Base-by-base conservation (phyloP, 169 alveolate genomes). In the Plasmodium malariae region DNA sequence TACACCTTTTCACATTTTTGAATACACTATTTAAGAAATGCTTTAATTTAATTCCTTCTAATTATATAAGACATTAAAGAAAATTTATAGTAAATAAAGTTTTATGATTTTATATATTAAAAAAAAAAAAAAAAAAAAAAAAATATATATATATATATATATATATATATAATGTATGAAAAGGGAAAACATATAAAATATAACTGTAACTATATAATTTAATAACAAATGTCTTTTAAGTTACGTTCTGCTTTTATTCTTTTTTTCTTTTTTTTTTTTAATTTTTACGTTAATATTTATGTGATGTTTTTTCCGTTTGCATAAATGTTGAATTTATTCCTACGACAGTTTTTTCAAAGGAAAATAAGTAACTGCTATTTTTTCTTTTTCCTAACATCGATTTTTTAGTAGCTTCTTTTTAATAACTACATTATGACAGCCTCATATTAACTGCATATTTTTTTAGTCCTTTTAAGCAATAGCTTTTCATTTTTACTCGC, bases 81-180 rank as follows among this genome's bases (percentile, higher is more conserved):
- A 21, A 59, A 59, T 19, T 59, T 7, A 59, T 59, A 19, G 11
- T 59, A 21, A 57, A 57, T 57, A 57, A 57, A 57, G 24, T 59
- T 59, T 59, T 59, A 59, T 59, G 11, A 59, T 59, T 59, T 59
- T 59, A 24, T 59, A 24, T 24, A 59, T 19, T 55, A 19, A 55
- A 55, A 55, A 55, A 59, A 7, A 59, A 19, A 59, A 59, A 59
- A 59, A 24, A 59, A 21, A 59, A 9, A 3, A 55, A 24, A 17
- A 17, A 19, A 55, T 17, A 55, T 21, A 59, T 6, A 59, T 4
- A 57, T 17, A 57, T 57, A 45, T 1, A 45, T 45, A 45, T 1
- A 45, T 45, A 11, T 1, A 11, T 0, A 45, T 1, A 45, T 1
- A 45, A 45, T 45, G 14, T 45, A 45, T 11, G 9, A 17, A 45